phyloP scores from a whole-genome alignment of 345 rosid species.

The Sapria himalayana region DNA sequence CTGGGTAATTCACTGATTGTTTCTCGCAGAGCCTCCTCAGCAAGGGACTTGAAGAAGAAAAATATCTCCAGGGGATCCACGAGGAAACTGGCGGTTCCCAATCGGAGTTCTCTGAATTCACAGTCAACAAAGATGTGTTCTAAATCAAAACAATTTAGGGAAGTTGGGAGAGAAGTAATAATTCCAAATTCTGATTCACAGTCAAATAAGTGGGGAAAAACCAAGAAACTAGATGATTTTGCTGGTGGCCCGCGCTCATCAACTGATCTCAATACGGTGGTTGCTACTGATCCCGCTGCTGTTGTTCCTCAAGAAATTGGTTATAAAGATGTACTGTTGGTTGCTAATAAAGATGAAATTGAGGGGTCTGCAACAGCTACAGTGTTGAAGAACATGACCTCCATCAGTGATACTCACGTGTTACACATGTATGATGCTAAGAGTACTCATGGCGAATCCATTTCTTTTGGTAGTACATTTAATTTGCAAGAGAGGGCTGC shows the following conservation, averaged over 20 bases:
- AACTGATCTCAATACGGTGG: slow-evolving; percentile 8
- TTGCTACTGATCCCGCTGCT: slow-evolving; percentile 9
- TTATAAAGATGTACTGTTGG: slow-evolving; percentile 10
- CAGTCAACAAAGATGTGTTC: slow-evolving; percentile 9
- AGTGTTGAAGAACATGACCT: slow-evolving; percentile 11
- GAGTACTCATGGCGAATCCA: slow-evolving; percentile 9
- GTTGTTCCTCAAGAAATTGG: slow-evolving; percentile 11
- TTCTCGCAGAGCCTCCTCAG: slow-evolving; percentile 14
- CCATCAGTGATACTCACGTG: slow-evolving; percentile 5
- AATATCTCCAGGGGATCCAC: slow-evolving; percentile 23
- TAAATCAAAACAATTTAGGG: no score
- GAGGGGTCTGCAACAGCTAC: slow-evolving; percentile 11
- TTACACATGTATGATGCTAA: slow-evolving; percentile 8
- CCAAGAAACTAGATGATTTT: slow-evolving; percentile 9
- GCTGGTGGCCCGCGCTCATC: slow-evolving; percentile 6
- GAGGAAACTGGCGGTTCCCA: slow-evolving; percentile 14
- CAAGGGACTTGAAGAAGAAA: slow-evolving; percentile 33
- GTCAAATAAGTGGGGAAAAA: no score
- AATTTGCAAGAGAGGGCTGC: slow-evolving; percentile 10
- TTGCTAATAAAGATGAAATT: slow-evolving; percentile 11
- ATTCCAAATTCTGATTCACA: no score
- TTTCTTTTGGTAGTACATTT: slow-evolving; percentile 5
- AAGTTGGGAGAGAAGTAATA: no score
- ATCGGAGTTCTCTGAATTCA: slow-evolving; percentile 6
- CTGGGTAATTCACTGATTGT: slow-evolving; percentile 11